Conservation (phyloP, 2,329 filamentous ascomycete species). For the Trichoderma atrobrunneum region DNA sequence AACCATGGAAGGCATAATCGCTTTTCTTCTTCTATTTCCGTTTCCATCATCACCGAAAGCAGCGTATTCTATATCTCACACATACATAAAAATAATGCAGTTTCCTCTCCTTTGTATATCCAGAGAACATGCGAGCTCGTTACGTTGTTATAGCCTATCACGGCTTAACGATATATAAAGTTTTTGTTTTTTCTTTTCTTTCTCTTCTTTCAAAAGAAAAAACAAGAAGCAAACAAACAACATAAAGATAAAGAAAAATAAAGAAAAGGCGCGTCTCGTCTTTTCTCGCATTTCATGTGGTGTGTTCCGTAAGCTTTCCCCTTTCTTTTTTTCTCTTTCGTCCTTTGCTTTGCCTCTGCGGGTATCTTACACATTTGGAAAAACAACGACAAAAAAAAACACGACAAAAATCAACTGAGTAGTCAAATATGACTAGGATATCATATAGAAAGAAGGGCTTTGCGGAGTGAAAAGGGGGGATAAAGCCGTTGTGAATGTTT, state of each 20-base stretch:
- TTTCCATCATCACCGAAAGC: slow-evolving; percentile 16
- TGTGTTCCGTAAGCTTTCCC: neutral
- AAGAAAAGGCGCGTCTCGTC: neutral
- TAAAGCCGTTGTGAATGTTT: neutral
- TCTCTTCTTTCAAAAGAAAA: neutral
- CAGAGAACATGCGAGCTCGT: slow-evolving; percentile 4
- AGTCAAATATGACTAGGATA: slow-evolving; percentile 13
- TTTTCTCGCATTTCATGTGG: neutral
- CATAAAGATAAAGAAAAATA: neutral
- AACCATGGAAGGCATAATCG: slow-evolving; percentile 10
- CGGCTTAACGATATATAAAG: slow-evolving; percentile 1
- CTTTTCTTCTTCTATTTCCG: slow-evolving; percentile 10
- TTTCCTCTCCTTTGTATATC: slow-evolving; percentile 10
- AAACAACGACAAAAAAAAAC: slow-evolving; percentile 8
- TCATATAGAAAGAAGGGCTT: slow-evolving; percentile 10
- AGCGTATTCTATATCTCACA: slow-evolving; percentile 15
- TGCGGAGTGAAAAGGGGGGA: neutral
- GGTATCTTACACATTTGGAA: slow-evolving; percentile 20
- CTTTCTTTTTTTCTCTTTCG: neutral
- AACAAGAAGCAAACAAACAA: neutral
- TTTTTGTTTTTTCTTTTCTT: neutral
- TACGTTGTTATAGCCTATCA: neutral
- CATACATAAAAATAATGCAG: slow-evolving; percentile 9
- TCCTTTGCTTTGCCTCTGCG: slow-evolving; percentile 20
- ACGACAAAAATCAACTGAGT: slow-evolving; percentile 10